phyloP scores from a whole-genome alignment of 805 yeast species.

The Pichia sporocuriosa region DNA sequence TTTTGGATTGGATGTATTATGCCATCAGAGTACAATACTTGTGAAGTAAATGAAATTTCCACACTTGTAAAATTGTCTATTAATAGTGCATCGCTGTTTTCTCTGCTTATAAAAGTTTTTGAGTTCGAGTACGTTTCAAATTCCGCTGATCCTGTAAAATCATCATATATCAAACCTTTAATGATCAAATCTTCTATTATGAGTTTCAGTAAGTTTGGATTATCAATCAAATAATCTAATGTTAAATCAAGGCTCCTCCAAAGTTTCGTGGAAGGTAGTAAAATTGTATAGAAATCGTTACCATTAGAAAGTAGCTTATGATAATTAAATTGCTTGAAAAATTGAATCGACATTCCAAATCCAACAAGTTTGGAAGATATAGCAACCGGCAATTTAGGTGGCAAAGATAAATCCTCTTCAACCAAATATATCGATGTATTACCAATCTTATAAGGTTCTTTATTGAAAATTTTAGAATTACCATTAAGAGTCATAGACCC shows the following conservation, averaged over 20 bases:
- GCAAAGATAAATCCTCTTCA: constrained; percentile 54
- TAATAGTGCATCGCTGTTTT: constrained; percentile 6
- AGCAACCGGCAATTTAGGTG: constrained; percentile 56
- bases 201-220: constrained; percentile 43
- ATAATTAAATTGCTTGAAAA: constrained; percentile 46
- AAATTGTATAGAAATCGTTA: constrained; percentile 59
- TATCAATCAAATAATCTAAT: constrained; percentile 47
- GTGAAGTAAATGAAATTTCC: constrained; percentile 41
- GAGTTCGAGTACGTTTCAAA: constrained; percentile 14
- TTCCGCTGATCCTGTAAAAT: constrained; percentile 33
- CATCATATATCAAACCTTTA: constrained; percentile 61
- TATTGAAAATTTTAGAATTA: constrained; percentile 40
- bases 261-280: constrained; percentile 70
- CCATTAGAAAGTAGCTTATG: constrained; percentile 43
- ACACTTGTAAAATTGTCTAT: constrained; percentile 22
- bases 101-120: constrained; percentile 3
- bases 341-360: constrained; percentile 59
- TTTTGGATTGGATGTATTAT: constrained; percentile 59
- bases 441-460: constrained; percentile 39
- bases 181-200: constrained; percentile 55
- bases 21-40: constrained; percentile 75
- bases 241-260: constrained; percentile 64
- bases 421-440: constrained; percentile 62
- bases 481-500: constrained; percentile 44
- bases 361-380: constrained; percentile 50